Conservation (phyloP, 805 yeast genomes). For the Komagataella populi region DNA sequence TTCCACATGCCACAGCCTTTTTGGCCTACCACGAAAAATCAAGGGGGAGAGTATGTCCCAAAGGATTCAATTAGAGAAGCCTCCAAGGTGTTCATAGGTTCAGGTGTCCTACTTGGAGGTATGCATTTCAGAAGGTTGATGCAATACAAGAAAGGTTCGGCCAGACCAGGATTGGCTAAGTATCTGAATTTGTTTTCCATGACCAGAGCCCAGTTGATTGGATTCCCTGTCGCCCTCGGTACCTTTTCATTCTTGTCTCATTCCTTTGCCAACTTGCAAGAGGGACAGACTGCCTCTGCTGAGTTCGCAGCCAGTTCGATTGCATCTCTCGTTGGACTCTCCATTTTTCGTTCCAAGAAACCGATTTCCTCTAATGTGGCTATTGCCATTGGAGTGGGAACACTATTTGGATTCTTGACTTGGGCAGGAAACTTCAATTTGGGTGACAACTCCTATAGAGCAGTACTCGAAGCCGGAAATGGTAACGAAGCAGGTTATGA, state of each 20-base stretch:
- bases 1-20: conserved; percentile 15
- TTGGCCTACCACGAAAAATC: conserved; percentile 8
- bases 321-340: conserved; percentile 5
- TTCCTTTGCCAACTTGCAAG: conserved; percentile 17
- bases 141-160: conserved; percentile 21
- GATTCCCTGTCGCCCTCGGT: conserved; percentile 19
- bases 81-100: conserved; percentile 12
- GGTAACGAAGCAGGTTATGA: conserved; percentile 24
- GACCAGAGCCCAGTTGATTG: conserved; percentile 15
- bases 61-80: conserved; percentile 17
- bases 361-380: conserved; percentile 30
- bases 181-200: conserved; percentile 18
- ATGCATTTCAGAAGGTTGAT: conserved; percentile 21
- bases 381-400: conserved; percentile 27
- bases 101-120: conserved; percentile 20
- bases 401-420: conserved; percentile 26
- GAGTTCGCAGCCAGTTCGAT: conserved; percentile 16
- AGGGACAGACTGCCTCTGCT: conserved; percentile 11
- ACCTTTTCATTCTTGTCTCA: conserved; percentile 18
- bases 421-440: conserved; percentile 48
- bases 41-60: conserved; percentile 9
- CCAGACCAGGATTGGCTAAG: conserved; percentile 22
- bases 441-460: conserved; percentile 28
- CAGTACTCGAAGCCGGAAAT: conserved; percentile 23
- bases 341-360: conserved; percentile 14